Conservation (phyloP, 1,139 yeast genomes). For the Debaryomycetaceae sp. region DNA sequence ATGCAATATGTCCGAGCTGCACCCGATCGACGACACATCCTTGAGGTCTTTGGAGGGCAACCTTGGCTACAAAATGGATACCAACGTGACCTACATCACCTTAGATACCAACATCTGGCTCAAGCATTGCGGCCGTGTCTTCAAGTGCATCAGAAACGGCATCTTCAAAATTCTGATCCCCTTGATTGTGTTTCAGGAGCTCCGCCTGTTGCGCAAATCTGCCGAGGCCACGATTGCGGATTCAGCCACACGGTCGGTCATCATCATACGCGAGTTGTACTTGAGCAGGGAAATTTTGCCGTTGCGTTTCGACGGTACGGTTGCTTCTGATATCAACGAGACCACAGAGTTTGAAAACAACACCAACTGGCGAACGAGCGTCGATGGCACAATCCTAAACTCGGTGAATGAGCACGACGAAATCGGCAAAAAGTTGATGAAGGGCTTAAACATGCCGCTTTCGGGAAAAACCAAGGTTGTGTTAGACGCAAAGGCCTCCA, state of each 20-base stretch:
- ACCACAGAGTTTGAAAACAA: conserved; percentile 59
- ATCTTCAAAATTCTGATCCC: conserved; percentile 61
- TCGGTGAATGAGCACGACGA: conserved; percentile 48
- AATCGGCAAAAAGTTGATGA: conserved; percentile 33
- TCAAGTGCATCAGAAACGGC: conserved; percentile 60
- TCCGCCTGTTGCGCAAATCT: conserved; percentile 68
- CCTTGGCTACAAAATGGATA: conserved; percentile 50
- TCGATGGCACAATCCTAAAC: conserved; percentile 57
- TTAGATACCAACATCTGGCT: conserved; percentile 80
- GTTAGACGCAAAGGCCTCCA: conserved; percentile 33
- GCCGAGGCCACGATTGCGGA: conserved; percentile 74
- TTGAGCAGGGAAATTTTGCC: conserved; percentile 49
- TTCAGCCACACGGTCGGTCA: conserved; percentile 77
- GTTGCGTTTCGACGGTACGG: conserved; percentile 52
- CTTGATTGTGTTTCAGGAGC: conserved; percentile 72
- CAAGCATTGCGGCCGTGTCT: conserved; percentile 73
- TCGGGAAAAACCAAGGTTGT: conserved; percentile 12
- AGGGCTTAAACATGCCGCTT: conserved; percentile 29
- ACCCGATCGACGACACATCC: too few relatives aligned
- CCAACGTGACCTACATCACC: conserved; percentile 54
- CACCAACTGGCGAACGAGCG: conserved; percentile 58
- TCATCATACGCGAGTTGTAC: conserved; percentile 64
- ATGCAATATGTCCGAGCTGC: too few relatives aligned
- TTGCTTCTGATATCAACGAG: conserved; percentile 52
- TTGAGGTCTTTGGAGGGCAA: conserved; percentile 29